phyloP scores from a whole-genome alignment of 345 rosid genomes.

The Clarkia xantiana region DNA sequence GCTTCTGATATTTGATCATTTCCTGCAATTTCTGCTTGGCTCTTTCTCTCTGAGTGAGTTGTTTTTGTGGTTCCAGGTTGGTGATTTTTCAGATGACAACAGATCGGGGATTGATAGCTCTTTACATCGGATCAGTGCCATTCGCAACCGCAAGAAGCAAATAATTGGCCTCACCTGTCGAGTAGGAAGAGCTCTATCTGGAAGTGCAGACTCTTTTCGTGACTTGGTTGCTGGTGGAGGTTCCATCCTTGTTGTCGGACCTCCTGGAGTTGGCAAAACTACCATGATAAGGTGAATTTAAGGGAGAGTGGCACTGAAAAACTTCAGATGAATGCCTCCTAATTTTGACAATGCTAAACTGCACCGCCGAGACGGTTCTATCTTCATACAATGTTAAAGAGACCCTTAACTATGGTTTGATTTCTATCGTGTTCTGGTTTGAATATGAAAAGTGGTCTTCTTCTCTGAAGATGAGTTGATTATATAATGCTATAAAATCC shows the following conservation, averaged over 20 bases:
- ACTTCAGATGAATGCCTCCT: no score
- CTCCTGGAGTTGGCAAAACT: constrained; percentile 96
- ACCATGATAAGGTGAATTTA: constrained; percentile 63
- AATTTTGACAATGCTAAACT: neutral
- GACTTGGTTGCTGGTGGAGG: constrained; percentile 85
- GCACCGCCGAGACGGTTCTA: neutral
- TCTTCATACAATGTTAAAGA: no score
- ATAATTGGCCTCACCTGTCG: constrained; percentile 88
- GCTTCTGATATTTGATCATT: no score
- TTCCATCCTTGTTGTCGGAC: constrained; percentile 86
- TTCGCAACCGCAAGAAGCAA: constrained; percentile 79
- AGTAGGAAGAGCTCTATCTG: constrained; percentile 78
- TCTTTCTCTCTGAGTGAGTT: constrained; percentile 3
- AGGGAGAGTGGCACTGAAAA: no score
- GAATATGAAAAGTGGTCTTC: neutral
- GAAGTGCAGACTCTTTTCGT: constrained; percentile 73
- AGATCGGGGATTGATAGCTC: constrained; percentile 84
- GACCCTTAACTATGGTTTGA: no score
- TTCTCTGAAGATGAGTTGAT: constrained; percentile 29
- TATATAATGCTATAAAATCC: no score
- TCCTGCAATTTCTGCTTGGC: no score
- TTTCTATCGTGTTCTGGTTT: neutral
- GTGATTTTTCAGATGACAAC: constrained; percentile 90
- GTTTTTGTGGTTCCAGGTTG: constrained; percentile 40
- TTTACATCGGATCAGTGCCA: constrained; percentile 90